Percentiles rank a stretch among this genome's conserved stretches.
These are phyloP conservation scores for Xylaria sp. DNA, from an alignment of 2,329 filamentous ascomycete species.

Conservation along the genomic window DNA sequence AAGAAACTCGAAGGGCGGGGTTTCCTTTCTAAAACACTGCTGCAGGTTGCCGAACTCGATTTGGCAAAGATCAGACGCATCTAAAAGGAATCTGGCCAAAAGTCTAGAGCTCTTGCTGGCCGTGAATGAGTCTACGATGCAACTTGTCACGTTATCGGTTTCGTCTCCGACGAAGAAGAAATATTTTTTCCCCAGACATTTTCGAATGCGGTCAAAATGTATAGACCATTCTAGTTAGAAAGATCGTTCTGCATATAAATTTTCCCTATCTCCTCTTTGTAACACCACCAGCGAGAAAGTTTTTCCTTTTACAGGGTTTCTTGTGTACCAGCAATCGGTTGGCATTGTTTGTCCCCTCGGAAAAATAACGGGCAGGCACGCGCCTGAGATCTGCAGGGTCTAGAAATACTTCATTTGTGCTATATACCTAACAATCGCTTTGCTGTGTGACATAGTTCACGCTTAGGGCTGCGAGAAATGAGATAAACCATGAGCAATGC, in stretches of 20 bases:
- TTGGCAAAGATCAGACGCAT: slow-evolving; percentile 26
- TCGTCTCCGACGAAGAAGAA: slow-evolving; percentile 31
- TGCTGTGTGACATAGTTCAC: no score
- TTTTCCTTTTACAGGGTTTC: no score
- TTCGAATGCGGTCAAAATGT: not conserved
- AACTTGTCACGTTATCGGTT: slow-evolving; percentile 21
- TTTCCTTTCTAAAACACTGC: slow-evolving; percentile 19
- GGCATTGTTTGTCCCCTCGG: no score
- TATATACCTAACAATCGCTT: no score
- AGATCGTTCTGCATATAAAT: not conserved
- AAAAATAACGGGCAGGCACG: no score
- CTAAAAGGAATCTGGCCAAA: slow-evolving; percentile 21
- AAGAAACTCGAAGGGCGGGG: slow-evolving; percentile 23
- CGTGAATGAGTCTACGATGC: slow-evolving; percentile 15
- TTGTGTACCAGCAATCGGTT: no score
- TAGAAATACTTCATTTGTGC: no score
- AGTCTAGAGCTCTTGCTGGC: slow-evolving; percentile 18
- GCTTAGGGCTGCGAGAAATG: no score
- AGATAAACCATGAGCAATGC: no score
- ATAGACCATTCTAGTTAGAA: not conserved
- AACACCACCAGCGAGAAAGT: not conserved
- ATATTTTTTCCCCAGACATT: slow-evolving; percentile 9
- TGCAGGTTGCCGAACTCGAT: slow-evolving; percentile 26
- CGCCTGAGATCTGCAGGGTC: no score
- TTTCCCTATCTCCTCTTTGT: not conserved